Base-by-base conservation (phyloP, 345 rosid genomes). In the Corymbia maculata region DNA sequence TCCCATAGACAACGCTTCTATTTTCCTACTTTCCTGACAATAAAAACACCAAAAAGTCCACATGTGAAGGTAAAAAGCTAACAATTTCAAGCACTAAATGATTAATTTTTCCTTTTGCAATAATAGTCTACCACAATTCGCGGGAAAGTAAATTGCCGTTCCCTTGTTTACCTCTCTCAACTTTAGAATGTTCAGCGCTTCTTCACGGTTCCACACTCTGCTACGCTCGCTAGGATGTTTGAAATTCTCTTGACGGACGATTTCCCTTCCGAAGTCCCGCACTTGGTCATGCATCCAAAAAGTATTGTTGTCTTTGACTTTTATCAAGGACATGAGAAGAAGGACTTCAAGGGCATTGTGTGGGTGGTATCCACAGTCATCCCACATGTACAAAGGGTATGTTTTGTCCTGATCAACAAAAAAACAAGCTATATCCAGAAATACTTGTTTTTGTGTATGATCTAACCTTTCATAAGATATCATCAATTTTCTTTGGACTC, bases 381-480 rank as follows among this genome's bases (percentile, higher is more conserved):
- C 61, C 61, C 61, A 55, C 61, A 55, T 55, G 1, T 55, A 55
- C 12, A 1, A 8, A 8, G 61, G 61, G 61, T 1, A 22, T 22
- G 28, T 0, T 22, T 4, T 55, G 0, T 55, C 28, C 28, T 0
- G 0, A 22, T 8, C 9, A 55, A 55, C 28, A 55, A 22, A 55
- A 55, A 22, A 9, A 22, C 61, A 55, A 3, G 61, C 61, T 55
- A 55, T 55, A 55, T 55, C 61, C 61, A 55, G 8, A 55, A 55
- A 55, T 22, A 55, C 5, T 55, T 55, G 12, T 11, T 3, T 55
- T 22, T 22, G 6, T 22, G 1, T 2, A 55, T 0, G 0, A 3
- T 8, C 61, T 22, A 55, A 55, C 61, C 2, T 55, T 3, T 55
- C 2, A 1, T 55, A 55, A 55, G 61, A 3, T 55, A 55, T 55